These are phyloP conservation scores for Cyclotella distinguenda DNA, from an alignment of 108 stramenopile species.

Conservation along the genomic window DNA sequence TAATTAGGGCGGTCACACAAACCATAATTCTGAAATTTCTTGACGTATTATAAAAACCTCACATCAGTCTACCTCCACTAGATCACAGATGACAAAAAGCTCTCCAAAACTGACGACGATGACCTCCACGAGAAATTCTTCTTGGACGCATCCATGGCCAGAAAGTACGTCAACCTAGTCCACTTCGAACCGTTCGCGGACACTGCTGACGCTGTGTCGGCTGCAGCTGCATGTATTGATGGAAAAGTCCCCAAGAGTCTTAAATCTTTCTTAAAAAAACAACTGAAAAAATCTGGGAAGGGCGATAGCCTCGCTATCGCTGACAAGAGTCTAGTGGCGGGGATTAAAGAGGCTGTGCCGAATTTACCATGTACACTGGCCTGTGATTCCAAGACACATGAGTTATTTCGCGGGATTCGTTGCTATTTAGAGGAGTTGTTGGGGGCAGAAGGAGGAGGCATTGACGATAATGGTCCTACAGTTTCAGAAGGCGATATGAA, in stretches of 20 bases:
- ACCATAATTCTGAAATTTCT: neutral
- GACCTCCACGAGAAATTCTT: constrained; percentile 91
- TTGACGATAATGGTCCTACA: constrained; percentile 21
- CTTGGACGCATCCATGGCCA: constrained; percentile 70
- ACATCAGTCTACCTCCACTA: neutral
- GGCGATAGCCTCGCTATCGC: constrained; percentile 89
- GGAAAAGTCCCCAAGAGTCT: constrained; percentile 92
- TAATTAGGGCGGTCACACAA: too few relatives aligned
- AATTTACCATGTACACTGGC: constrained; percentile 48
- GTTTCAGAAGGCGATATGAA: constrained; percentile 57
- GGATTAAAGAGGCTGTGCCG: constrained; percentile 95
- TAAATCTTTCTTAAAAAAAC: constrained; percentile 96
- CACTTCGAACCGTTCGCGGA: constrained; percentile 96
- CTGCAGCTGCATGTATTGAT: constrained; percentile 93
- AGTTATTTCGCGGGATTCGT: constrained; percentile 96
- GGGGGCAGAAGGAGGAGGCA: constrained; percentile 49
- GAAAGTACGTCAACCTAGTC: constrained; percentile 77
- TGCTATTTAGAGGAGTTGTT: constrained; percentile 90
- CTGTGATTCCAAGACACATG: constrained; percentile 81
- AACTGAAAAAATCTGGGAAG: constrained; percentile 86
- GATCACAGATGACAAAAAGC: constrained; percentile 84
- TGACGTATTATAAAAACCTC: neutral
- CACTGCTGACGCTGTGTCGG: constrained; percentile 97
- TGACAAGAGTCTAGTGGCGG: constrained; percentile 85
- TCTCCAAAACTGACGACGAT: constrained; percentile 80